Conservation (phyloP, 176 grass and related monocot species). For the Oryza brachyantha region DNA sequence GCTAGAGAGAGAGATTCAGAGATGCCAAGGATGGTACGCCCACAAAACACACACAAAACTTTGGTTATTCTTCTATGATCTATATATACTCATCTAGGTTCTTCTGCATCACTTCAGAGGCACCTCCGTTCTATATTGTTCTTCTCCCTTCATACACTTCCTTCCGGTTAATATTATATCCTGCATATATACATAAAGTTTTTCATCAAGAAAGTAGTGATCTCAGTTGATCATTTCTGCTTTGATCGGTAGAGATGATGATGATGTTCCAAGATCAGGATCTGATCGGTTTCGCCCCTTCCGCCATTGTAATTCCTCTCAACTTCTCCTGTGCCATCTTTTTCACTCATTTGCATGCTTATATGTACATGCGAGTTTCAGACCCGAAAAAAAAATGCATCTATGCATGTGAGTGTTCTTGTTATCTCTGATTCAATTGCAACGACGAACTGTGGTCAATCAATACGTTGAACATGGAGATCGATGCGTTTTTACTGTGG, state of each 20-base stretch:
- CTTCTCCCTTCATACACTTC: no score
- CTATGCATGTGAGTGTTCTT: no score
- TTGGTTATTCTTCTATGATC: background rate
- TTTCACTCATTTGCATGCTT: background rate
- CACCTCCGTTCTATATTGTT: no score
- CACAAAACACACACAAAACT: background rate
- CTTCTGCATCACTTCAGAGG: no score
- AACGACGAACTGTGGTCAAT: background rate
- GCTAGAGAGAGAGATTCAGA: background rate
- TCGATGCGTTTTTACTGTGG: background rate
- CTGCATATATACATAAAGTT: background rate
- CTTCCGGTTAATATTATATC: no score
- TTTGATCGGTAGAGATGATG: background rate
- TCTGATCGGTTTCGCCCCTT: background rate
- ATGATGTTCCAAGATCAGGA: background rate
- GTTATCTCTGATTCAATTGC: no score
- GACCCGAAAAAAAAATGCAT: no score
- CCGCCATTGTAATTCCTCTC: background rate
- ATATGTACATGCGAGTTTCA: background rate
- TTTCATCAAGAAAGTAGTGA: background rate
- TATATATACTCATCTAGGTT: background rate
- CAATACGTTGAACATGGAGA: background rate
- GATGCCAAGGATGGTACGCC: background rate
- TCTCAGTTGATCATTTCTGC: background rate
- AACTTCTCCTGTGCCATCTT: background rate